phyloP scores from a whole-genome alignment of 148 eudicot species.

The Pharnaceum exiguum region DNA sequence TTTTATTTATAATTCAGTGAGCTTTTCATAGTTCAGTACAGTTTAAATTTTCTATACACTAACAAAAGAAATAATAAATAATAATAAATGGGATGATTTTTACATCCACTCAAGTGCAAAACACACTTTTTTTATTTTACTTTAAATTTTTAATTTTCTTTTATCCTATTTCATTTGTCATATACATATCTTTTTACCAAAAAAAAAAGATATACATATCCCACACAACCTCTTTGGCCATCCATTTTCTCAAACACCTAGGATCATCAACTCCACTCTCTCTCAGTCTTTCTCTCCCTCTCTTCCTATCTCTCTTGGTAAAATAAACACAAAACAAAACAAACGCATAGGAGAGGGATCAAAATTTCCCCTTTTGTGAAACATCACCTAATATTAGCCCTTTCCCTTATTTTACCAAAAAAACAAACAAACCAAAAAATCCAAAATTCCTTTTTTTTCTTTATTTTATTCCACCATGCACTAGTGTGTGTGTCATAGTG shows the following conservation, averaged over 20 bases:
- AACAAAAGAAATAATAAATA: too few species aligned
- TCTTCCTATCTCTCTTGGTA: slow-evolving; percentile 1
- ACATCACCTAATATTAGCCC: slow-evolving; percentile 2
- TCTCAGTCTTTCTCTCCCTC: slow-evolving; percentile 5
- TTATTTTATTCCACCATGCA: too few species aligned
- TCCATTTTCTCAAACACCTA: slow-evolving; percentile 38
- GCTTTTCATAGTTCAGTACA: too few species aligned
- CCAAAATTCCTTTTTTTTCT: slow-evolving; percentile 4
- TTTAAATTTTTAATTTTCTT: too few species aligned
- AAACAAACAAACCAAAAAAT: too few species aligned
- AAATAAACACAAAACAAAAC: not conserved
- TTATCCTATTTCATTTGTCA: too few species aligned
- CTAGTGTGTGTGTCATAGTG: too few species aligned
- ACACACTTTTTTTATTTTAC: not conserved
- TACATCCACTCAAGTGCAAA: not conserved
- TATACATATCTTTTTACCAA: too few species aligned
- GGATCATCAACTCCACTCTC: slow-evolving; percentile 14
- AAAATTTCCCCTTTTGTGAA: slow-evolving; percentile 13
- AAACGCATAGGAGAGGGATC: slow-evolving; percentile 7
- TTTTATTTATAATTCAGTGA: too few species aligned
- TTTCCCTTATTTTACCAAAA: too few species aligned
- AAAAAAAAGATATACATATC: too few species aligned
- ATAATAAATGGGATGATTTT: not conserved
- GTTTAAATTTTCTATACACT: too few species aligned
- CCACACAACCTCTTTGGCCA: slow-evolving; percentile 55